These are phyloP conservation scores for Zygoascus hellenicus DNA, from an alignment of 1,139 yeast species.

Conservation along the genomic window DNA sequence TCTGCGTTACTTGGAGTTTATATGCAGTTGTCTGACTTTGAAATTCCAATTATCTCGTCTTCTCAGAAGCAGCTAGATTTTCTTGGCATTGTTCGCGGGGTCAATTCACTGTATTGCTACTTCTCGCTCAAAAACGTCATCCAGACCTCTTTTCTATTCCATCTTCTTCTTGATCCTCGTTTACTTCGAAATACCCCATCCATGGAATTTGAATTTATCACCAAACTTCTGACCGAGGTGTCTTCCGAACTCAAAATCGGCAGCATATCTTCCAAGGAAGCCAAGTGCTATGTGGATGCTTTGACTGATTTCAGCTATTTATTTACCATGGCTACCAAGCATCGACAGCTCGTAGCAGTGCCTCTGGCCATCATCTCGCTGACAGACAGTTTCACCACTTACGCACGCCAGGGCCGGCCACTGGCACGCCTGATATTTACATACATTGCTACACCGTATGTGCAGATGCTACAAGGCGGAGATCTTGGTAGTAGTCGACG, in stretches of 20 bases:
- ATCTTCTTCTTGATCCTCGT: conserved; percentile 1
- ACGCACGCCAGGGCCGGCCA: neutral
- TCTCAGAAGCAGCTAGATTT: conserved; percentile 4
- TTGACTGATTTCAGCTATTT: neutral
- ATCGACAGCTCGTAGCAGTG: neutral
- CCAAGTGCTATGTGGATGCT: neutral
- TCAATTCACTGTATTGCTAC: neutral
- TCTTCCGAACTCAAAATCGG: neutral
- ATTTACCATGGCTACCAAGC: neutral
- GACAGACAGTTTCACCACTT: neutral
- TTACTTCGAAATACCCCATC: neutral
- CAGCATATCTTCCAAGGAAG: neutral
- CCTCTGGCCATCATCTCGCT: conserved; percentile 1
- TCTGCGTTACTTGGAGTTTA: conserved; percentile 3
- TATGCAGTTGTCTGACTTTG: neutral
- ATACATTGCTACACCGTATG: neutral
- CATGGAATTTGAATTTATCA: neutral
- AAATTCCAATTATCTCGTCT: conserved; percentile 1
- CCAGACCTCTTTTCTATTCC: neutral
- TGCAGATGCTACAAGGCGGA: neutral
- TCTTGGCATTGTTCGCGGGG: conserved; percentile 2
- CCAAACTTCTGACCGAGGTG: neutral
- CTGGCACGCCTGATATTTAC: conserved; percentile 1
- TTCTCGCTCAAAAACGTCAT: neutral
- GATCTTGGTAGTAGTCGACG: neutral